Evolutionary conservation across 495 filamentous ascomycete genomes (phyloP).

Genomic region (Clohesyomyces aquaticus): DNA sequence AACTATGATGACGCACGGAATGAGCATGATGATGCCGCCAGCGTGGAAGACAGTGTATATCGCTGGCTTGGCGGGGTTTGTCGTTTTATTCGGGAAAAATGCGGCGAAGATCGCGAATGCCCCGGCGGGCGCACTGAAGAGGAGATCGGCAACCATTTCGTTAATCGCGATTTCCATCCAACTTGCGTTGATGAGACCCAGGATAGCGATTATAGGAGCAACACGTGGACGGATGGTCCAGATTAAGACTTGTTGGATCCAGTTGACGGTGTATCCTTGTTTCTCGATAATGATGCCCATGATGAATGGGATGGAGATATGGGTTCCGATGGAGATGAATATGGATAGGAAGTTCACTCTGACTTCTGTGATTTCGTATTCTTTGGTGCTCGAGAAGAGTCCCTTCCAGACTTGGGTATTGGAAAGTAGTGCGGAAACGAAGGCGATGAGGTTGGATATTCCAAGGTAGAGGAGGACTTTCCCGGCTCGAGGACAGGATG

Average conservation of each 20-base stretch:
- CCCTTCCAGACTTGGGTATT: constrained; percentile 18
- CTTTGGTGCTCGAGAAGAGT: constrained; percentile 5
- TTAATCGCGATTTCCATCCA: constrained; percentile 29
- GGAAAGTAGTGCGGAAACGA: constrained; percentile 11
- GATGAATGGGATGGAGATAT: constrained; percentile 25
- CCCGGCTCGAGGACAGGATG: constrained; percentile 1
- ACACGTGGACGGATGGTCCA: constrained; percentile 22
- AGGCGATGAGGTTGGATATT: constrained; percentile 16
- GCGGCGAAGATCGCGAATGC: constrained; percentile 22
- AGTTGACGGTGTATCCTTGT: constrained; percentile 27
- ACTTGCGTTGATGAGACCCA: constrained; percentile 18
- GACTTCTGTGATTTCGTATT: constrained; percentile 7
- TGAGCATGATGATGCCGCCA: constrained; percentile 28
- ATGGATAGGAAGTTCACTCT: constrained; percentile 20
- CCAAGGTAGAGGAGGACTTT: constrained; percentile 8
- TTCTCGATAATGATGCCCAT: constrained; percentile 23
- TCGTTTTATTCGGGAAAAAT: constrained; percentile 23
- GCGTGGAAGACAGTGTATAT: constrained; percentile 22
- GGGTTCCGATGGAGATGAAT: constrained; percentile 20
- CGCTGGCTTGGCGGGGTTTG: constrained; percentile 17
- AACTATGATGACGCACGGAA: constrained; percentile 18
- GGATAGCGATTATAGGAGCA: constrained; percentile 22
- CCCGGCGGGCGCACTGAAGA: constrained; percentile 18
- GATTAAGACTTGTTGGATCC: constrained; percentile 26
- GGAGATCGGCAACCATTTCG: constrained; percentile 26